Conservation (phyloP, 495 filamentous ascomycete genomes). For the Hypoxylon crocopeplum region DNA sequence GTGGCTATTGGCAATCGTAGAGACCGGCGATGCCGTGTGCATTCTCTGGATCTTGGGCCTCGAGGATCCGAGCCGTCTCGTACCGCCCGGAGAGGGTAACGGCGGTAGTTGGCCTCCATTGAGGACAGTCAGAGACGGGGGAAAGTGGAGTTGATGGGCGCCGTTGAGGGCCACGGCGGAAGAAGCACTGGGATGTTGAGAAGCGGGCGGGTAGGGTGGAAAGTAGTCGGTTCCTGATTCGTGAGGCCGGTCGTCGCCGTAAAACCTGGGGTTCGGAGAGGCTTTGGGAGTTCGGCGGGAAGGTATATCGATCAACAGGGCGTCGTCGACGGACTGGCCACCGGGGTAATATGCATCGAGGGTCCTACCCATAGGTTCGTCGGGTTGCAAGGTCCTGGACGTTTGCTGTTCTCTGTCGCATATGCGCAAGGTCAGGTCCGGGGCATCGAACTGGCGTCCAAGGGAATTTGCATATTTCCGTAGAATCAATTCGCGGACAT, state of each 20-base stretch:
- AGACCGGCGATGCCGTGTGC: slow-evolving; percentile 77
- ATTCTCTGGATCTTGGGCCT: slow-evolving; percentile 70
- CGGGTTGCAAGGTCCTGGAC: slow-evolving; percentile 79
- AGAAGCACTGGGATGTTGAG: slow-evolving; percentile 41
- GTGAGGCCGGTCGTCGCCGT: slow-evolving; percentile 69
- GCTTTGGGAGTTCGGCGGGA: slow-evolving; percentile 80
- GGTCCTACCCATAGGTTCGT: slow-evolving; percentile 79
- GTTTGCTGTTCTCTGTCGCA: slow-evolving; percentile 85
- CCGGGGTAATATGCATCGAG: slow-evolving; percentile 88
- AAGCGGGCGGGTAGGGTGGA: slow-evolving; percentile 75
- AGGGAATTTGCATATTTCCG: slow-evolving; percentile 93
- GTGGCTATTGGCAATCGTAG: slow-evolving; percentile 61
- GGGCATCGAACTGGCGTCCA: slow-evolving; percentile 85
- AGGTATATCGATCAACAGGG: slow-evolving; percentile 88
- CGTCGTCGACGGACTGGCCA: slow-evolving; percentile 89
- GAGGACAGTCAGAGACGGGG: slow-evolving; percentile 76
- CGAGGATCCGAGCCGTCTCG: slow-evolving; percentile 51
- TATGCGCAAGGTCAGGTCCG: slow-evolving; percentile 84
- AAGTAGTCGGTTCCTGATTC: slow-evolving; percentile 88
- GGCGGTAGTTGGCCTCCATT: slow-evolving; percentile 79
- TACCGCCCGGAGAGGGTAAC: slow-evolving; percentile 82
- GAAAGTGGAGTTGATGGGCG: slow-evolving; percentile 48
- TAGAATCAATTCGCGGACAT: slow-evolving; percentile 90
- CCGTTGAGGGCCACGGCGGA: slow-evolving; percentile 40
- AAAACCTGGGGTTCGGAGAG: slow-evolving; percentile 66